phyloP scores from a whole-genome alignment of 257 asterid genomes.

The Ocimum tenuiflorum region DNA sequence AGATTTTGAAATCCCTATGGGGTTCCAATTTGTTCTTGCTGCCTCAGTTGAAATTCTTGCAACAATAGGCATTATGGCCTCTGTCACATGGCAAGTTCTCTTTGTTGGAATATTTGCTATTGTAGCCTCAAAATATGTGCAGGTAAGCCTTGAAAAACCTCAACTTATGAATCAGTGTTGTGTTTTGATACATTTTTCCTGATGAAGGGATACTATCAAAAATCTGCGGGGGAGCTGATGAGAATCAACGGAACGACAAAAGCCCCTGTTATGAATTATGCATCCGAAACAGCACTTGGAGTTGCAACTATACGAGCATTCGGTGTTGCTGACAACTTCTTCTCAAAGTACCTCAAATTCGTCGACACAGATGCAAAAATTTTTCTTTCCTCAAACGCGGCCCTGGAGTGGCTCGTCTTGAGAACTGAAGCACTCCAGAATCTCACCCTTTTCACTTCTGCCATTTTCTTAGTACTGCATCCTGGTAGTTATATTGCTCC shows the following conservation, averaged over 20 bases:
- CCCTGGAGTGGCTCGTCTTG: conserved; percentile 65
- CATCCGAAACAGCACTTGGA: conserved; percentile 73
- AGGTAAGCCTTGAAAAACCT: conserved; percentile 39
- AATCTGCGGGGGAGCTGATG: conserved; percentile 68
- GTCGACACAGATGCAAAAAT: conserved; percentile 66
- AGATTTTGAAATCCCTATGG: conserved; percentile 60
- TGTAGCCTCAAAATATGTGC: conserved; percentile 53
- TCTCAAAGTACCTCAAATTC: conserved; percentile 44
- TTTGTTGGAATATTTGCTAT: conserved; percentile 59
- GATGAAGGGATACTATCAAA: conserved; percentile 64
- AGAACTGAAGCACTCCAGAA: conserved; percentile 69
- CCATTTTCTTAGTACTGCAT: conserved; percentile 40
- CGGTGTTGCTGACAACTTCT: conserved; percentile 41
- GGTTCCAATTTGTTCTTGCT: conserved; percentile 35
- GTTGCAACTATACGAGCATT: conserved; percentile 67
- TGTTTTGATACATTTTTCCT: too few species aligned
- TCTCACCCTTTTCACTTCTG: conserved; percentile 52
- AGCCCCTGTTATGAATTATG: conserved; percentile 70
- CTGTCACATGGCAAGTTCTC: conserved; percentile 73
- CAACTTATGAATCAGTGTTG: background rate
- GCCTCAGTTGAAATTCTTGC: conserved; percentile 37
- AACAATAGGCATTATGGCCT: conserved; percentile 53
- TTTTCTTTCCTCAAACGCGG: conserved; percentile 53
- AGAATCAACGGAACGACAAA: conserved; percentile 81
- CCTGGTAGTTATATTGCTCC: conserved; percentile 48